Evolutionary conservation across 805 yeast species (phyloP).

Genomic region (Cyberlindnera mycetangii): DNA sequence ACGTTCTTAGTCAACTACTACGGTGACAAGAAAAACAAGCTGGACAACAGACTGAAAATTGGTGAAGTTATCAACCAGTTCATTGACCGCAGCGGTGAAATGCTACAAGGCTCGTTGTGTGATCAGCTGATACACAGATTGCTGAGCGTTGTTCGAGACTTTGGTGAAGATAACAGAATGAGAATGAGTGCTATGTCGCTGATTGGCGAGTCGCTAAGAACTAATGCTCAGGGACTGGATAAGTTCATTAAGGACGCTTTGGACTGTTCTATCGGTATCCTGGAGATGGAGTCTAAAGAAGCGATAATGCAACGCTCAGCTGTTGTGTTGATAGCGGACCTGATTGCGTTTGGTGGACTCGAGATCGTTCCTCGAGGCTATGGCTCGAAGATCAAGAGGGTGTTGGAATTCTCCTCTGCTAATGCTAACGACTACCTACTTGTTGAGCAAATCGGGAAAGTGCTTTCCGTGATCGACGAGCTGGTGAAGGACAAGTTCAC

Average conservation of each 20-base stretch:
- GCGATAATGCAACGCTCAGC: conserved; percentile 67
- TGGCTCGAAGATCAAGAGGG: conserved; percentile 38
- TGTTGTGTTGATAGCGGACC: conserved; percentile 61
- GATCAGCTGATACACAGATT: conserved; percentile 42
- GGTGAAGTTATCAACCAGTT: conserved; percentile 78
- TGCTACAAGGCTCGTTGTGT: conserved; percentile 45
- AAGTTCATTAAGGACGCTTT: conserved; percentile 51
- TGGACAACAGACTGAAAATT: conserved; percentile 50
- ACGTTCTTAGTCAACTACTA: conserved; percentile 39
- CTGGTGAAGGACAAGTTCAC: conserved; percentile 16
- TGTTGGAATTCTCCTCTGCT: conserved; percentile 42
- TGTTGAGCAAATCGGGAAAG: conserved; percentile 51
- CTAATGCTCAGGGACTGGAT: conserved; percentile 52
- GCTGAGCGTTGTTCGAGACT: conserved; percentile 37
- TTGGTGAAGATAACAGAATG: conserved; percentile 50
- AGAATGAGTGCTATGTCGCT: conserved; percentile 88
- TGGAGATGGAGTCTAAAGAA: conserved; percentile 54
- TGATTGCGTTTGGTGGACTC: conserved; percentile 47
- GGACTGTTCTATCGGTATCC: conserved; percentile 76
- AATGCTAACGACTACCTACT: conserved; percentile 57
- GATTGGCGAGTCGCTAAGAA: conserved; percentile 66
- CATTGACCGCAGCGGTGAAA: conserved; percentile 46
- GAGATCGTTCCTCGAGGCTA: conserved; percentile 49
- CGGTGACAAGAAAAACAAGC: conserved; percentile 11
- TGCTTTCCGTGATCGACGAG: conserved; percentile 31